Conservation (phyloP, 805 yeast genomes). For the Naumovozyma castellii region DNA sequence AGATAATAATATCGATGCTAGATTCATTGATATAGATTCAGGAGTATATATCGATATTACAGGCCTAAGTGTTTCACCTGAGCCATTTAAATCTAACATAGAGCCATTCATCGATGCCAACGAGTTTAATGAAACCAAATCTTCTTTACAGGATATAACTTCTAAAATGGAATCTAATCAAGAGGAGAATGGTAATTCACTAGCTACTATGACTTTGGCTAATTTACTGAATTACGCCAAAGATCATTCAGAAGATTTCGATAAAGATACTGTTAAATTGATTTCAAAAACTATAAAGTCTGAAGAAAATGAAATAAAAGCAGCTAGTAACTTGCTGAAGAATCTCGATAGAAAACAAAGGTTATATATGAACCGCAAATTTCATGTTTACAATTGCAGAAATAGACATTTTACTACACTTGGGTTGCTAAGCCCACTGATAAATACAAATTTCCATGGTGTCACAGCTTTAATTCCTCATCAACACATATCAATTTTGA, state of each 20-base stretch:
- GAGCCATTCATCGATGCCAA: background rate
- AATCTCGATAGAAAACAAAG: conserved; percentile 27
- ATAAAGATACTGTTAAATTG: conserved; percentile 1
- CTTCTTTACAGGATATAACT: background rate
- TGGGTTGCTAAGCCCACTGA: conserved; percentile 45
- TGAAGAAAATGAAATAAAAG: conserved; percentile 9
- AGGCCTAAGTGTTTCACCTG: conserved; percentile 42
- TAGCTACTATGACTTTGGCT: conserved; percentile 6
- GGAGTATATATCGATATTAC: conserved; percentile 71
- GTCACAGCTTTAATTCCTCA: conserved; percentile 51
- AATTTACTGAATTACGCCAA: conserved; percentile 7
- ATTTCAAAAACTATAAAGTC: conserved; percentile 9
- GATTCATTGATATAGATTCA: conserved; percentile 61
- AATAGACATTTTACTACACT: conserved; percentile 47
- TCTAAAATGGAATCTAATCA: background rate
- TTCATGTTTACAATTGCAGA: conserved; percentile 43
- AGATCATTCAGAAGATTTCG: conserved; percentile 9
- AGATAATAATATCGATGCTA: conserved; percentile 56
- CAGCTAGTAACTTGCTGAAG: conserved; percentile 9
- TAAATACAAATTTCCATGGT: conserved; percentile 46
- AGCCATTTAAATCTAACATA: conserved; percentile 5
- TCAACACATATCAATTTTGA: conserved; percentile 34
- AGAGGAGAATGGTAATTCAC: conserved; percentile 4
- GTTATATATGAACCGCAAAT: conserved; percentile 26
- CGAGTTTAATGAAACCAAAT: background rate